A percentile compares a stretch with the other conserved stretches of the same genome.
phyloP scores from a whole-genome alignment of 2,329 filamentous ascomycete species.

The Alternaria brassicicola region DNA sequence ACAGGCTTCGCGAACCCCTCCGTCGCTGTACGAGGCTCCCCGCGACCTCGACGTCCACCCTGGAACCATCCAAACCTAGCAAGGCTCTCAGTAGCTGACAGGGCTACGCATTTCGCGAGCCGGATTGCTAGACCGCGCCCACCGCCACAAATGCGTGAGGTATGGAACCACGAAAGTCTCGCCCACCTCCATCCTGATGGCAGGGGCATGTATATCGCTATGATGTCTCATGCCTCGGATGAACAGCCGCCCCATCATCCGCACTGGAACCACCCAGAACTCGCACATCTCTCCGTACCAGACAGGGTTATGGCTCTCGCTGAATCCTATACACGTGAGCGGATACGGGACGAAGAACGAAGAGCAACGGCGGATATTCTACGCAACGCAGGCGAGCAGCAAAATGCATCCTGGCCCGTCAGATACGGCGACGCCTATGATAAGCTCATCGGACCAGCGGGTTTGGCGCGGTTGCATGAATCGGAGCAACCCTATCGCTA shows the following conservation, averaged over 20 bases:
- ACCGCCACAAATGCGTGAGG: background rate
- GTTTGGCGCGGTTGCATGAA: background rate
- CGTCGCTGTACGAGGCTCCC: background rate
- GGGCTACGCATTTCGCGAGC: background rate
- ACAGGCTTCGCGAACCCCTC: background rate
- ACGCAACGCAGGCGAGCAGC: background rate
- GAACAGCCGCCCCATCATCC: background rate
- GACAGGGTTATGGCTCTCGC: background rate
- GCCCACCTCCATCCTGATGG: background rate
- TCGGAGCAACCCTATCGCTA: background rate
- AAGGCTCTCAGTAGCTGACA: background rate
- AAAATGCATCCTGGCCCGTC: background rate
- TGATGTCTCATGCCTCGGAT: background rate
- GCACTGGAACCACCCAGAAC: background rate
- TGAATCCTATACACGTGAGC: background rate
- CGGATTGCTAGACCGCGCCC: background rate
- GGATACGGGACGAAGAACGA: no score
- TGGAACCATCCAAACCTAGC: background rate
- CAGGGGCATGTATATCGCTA: background rate
- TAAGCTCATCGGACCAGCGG: background rate
- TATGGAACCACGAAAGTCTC: background rate
- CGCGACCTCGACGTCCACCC: background rate
- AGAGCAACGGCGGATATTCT: fast-evolving
- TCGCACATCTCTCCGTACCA: background rate
- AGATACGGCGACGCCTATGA: background rate